A percentile compares a stretch with the other conserved stretches of the same genome.
phyloP scores from a whole-genome alignment of 1,284 basidiomycete species.

The Rugosomyces carneus region DNA sequence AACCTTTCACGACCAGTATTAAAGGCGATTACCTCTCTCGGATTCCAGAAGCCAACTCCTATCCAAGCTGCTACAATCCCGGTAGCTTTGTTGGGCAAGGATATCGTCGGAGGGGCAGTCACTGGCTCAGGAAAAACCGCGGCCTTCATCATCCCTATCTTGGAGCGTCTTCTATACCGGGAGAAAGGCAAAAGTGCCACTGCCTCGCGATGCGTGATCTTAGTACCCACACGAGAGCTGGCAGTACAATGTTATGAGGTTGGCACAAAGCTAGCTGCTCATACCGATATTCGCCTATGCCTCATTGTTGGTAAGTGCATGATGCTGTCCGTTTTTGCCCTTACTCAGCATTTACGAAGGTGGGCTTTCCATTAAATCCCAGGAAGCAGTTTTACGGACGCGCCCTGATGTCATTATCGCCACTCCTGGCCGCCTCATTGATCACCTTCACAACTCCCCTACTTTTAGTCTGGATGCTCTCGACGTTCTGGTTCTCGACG shows the following conservation, averaged over 20 bases:
- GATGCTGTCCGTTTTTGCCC: constrained; percentile 8
- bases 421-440: constrained; percentile 93
- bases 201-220: constrained; percentile 89
- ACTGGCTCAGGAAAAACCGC: constrained; percentile 97
- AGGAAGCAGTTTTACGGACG: constrained; percentile 79
- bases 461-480: constrained; percentile 91
- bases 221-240: constrained; percentile 91
- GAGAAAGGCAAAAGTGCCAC: constrained; percentile 81
- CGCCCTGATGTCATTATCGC: constrained; percentile 92
- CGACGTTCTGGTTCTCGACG: constrained; percentile 92
- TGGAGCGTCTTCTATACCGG: constrained; percentile 87
- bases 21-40: constrained; percentile 78
- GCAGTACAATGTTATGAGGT: constrained; percentile 95
- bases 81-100: constrained; percentile 88
- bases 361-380: constrained; percentile 87
- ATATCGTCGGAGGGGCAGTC: constrained; percentile 91
- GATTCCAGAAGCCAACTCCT: constrained; percentile 85
- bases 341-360: constrained; percentile 36
- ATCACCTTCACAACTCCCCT: constrained; percentile 94
- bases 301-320: constrained; percentile 73
- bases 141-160: constrained; percentile 90
- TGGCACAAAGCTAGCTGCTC: constrained; percentile 76
- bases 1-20: constrained; percentile 87
- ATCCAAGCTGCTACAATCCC: constrained; percentile 94
- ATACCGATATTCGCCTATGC: constrained; percentile 86